Evolutionary conservation across 257 asterid genomes (phyloP).

Genomic region (Penstemon barbatus): DNA sequence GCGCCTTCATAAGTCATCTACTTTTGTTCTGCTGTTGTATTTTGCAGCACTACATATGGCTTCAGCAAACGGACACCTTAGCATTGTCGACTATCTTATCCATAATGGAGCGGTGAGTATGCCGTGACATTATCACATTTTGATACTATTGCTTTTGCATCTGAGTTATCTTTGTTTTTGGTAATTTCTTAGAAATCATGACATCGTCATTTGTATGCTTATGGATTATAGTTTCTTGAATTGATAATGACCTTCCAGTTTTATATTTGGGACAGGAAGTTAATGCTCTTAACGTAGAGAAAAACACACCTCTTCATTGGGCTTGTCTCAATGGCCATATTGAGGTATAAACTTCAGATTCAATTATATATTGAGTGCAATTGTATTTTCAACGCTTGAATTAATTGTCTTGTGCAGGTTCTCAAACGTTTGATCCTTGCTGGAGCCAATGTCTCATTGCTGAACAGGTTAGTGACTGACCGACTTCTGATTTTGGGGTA

Average conservation of each 20-base stretch:
- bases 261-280: constrained; percentile 58
- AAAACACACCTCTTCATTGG: constrained; percentile 95
- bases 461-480: constrained; percentile 58
- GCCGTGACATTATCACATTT: background rate
- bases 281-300: constrained; percentile 72
- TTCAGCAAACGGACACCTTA: constrained; percentile 85
- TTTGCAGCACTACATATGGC: constrained; percentile 96
- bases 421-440: constrained; percentile 72
- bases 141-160: constrained; percentile 1
- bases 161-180: background rate
- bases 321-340: constrained; percentile 88
- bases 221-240: background rate
- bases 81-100: constrained; percentile 70
- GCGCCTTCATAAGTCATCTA: no score
- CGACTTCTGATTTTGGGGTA: background rate
- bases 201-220: background rate
- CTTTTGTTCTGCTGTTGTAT: constrained; percentile 20
- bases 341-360: constrained; percentile 50
- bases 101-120: constrained; percentile 68
- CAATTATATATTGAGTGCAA: background rate
- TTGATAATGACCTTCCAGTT: constrained; percentile 17
- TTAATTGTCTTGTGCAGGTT: constrained; percentile 43
- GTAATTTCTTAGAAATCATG: background rate
- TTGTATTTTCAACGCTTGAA: background rate
- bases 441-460: constrained; percentile 68